These are phyloP conservation scores for Podospora bellae-mahoneyi DNA, from an alignment of 495 filamentous ascomycete genomes.

Conservation along the genomic window DNA sequence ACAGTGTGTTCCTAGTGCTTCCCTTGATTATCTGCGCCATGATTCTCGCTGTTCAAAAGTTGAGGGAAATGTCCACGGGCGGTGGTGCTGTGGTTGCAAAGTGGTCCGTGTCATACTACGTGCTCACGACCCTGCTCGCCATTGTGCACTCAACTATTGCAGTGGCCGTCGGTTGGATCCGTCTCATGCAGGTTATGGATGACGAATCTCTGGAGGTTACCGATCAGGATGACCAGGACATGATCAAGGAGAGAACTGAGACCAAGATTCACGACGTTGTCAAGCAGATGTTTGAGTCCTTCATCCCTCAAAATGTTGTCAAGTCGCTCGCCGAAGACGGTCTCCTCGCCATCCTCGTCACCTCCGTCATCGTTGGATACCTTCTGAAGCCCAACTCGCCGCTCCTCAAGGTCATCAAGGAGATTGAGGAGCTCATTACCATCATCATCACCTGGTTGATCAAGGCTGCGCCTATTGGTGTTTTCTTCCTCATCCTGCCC, in stretches of 20 bases:
- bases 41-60: slow-evolving; percentile 30
- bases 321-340: slow-evolving; percentile 31
- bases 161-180: slow-evolving; percentile 27
- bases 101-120: slow-evolving; percentile 32
- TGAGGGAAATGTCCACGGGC: slow-evolving; percentile 27
- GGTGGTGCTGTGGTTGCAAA: slow-evolving; percentile 24
- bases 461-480: slow-evolving; percentile 35
- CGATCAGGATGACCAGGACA: slow-evolving; percentile 13
- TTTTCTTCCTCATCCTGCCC: slow-evolving; percentile 37
- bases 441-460: slow-evolving; percentile 34
- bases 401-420: slow-evolving; percentile 22
- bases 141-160: slow-evolving; percentile 30
- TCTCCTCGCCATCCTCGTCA: slow-evolving; percentile 29
- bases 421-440: slow-evolving; percentile 32
- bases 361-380: slow-evolving; percentile 25
- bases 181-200: slow-evolving; percentile 25
- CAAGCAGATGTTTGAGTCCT: slow-evolving; percentile 32
- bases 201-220: slow-evolving; percentile 12
- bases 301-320: slow-evolving; percentile 33
- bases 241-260: slow-evolving; percentile 16
- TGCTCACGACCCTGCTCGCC: slow-evolving; percentile 32
- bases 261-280: slow-evolving; percentile 29
- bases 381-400: slow-evolving; percentile 21
- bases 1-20: slow-evolving; percentile 19
- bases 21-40: slow-evolving; percentile 35